Conservation (phyloP, 202 grass and related monocot species). For the Digitaria exilis region DNA sequence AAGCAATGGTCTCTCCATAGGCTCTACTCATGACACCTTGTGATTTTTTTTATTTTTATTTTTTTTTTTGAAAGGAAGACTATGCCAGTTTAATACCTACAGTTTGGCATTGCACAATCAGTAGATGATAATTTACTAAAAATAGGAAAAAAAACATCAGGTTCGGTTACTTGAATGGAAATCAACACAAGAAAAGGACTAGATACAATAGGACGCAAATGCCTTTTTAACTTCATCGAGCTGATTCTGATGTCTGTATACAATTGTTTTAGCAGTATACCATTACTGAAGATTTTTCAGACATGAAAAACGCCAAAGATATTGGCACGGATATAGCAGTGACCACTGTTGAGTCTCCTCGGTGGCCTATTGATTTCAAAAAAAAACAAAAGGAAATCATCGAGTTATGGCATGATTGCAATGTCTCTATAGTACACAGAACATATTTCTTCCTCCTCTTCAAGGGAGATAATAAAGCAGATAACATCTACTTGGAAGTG, state of each 20-base stretch:
- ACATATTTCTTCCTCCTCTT: conserved; percentile 96
- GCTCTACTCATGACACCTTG: background rate
- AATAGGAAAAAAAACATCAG: background rate
- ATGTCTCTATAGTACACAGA: conserved; percentile 80
- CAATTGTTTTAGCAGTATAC: conserved; percentile 36
- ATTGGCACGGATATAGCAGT: background rate
- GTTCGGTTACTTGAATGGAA: background rate
- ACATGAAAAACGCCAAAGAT: conserved; percentile 20
- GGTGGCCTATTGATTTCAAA: conserved; percentile 62
- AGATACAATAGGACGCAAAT: background rate
- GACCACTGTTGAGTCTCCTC: conserved; percentile 37
- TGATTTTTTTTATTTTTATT: too few species aligned
- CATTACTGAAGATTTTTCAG: conserved; percentile 22
- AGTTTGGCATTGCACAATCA: background rate
- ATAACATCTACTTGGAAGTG: conserved; percentile 90
- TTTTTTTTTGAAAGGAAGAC: background rate
- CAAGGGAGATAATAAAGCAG: conserved; percentile 75
- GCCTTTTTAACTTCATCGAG: background rate
- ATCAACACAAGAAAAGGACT: background rate
- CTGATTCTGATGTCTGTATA: background rate
- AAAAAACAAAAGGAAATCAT: conserved; percentile 78
- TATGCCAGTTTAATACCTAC: background rate
- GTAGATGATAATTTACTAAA: background rate
- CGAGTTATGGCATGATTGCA: conserved; percentile 82
- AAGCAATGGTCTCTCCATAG: background rate